Conservation (phyloP, 331 rosid genomes). For the Rosa hybrid region DNA sequence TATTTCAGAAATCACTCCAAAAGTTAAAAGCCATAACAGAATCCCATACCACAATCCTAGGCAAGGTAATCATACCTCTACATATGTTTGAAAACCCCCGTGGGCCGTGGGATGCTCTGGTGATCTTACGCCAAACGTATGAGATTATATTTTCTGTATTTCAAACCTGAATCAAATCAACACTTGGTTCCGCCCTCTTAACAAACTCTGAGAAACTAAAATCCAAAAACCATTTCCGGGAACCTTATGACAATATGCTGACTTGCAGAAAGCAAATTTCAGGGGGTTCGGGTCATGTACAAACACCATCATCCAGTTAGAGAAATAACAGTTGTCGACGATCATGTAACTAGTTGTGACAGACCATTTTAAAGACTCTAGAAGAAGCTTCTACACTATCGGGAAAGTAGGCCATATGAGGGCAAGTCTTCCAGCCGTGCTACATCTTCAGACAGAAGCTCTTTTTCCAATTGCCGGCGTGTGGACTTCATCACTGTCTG, state of each 20-base stretch:
- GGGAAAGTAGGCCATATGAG: constrained; percentile 76
- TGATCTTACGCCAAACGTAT: not conserved
- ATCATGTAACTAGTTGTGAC: constrained; percentile 19
- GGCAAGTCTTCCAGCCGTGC: constrained; percentile 85
- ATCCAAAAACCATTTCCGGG: constrained; percentile 32
- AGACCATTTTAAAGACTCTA: constrained; percentile 13
- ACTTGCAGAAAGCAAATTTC: constrained; percentile 33
- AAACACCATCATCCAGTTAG: constrained; percentile 45
- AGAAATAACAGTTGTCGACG: constrained; percentile 22
- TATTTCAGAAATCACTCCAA: not conserved
- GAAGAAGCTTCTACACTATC: constrained; percentile 39
- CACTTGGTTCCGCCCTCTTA: constrained; percentile 30
- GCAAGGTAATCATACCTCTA: constrained; percentile 15
- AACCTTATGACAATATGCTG: constrained; percentile 38
- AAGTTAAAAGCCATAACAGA: constrained; percentile 12
- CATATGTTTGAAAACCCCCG: not conserved
- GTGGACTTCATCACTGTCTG: constrained; percentile 98
- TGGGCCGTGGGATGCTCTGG: constrained; percentile 16
- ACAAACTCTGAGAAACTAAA: constrained; percentile 27
- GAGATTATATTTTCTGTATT: constrained; percentile 29
- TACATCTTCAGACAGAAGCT: constrained; percentile 77
- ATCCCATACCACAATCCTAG: constrained; percentile 1
- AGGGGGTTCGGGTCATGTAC: constrained; percentile 48
- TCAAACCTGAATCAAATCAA: constrained; percentile 33
- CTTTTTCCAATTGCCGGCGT: constrained; percentile 91